Evolutionary conservation across 148 eudicot species (phyloP).

Genomic region (Talinum fruticosum): DNA sequence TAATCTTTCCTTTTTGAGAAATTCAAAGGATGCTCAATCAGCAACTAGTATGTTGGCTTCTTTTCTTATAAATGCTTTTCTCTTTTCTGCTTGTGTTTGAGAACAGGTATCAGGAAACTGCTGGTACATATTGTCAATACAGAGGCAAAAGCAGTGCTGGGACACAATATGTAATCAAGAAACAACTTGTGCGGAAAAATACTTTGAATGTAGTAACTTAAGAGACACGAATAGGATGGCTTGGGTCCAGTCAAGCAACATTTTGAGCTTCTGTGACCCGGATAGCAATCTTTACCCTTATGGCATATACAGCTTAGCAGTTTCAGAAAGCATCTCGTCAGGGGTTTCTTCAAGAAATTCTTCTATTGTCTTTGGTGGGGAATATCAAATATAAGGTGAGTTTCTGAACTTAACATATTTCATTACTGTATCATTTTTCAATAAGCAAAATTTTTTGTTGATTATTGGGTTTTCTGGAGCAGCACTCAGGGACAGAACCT

Average conservation of each 20-base stretch:
- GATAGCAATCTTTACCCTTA: constrained; percentile 27
- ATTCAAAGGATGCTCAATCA: too few species aligned
- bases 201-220: constrained; percentile 32
- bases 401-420: background rate
- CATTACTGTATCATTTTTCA: background rate
- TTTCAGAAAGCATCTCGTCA: constrained; percentile 33
- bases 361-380: constrained; percentile 67
- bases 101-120: constrained; percentile 23
- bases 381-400: constrained; percentile 49
- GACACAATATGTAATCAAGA: constrained; percentile 37
- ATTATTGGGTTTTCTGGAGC: background rate
- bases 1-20: too few species aligned
- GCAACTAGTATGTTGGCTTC: too few species aligned
- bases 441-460: background rate
- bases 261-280: constrained; percentile 42
- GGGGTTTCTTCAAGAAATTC: constrained; percentile 44
- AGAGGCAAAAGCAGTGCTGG: constrained; percentile 58
- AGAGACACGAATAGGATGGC: constrained; percentile 24
- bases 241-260: constrained; percentile 41
- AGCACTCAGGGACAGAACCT: constrained; percentile 1
- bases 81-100: constrained; percentile 2
- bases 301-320: constrained; percentile 41
- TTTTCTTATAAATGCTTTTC: background rate
- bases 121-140: constrained; percentile 48
- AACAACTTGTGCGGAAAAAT: constrained; percentile 32